Evolutionary conservation across 768 basidiomycete species (phyloP), one percentile per base, ranked within the genome.

Genomic region (Brasilioporus rufonigricans): DNA sequence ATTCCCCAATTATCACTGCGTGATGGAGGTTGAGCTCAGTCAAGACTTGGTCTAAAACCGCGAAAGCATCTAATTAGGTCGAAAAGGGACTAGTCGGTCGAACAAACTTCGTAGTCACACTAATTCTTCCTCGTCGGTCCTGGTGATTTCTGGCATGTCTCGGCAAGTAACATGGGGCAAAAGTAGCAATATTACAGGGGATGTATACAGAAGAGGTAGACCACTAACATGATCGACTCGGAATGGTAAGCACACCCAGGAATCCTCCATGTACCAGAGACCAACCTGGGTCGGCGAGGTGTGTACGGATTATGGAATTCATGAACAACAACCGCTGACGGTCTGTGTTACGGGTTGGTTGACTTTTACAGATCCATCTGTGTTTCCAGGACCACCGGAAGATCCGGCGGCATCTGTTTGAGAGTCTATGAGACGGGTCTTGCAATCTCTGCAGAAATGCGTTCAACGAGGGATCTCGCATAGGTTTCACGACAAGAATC

Each of bases 371-470:
- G 86, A 80, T 33, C 83, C 85, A 38, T 82, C 79, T 16, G 74
- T 63, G n/a, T 74, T 64, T 32, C 76, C 62, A 18, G 72, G 70
- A 32, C 68, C 73, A 19, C 68, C 63, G 1, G 69, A 27, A 14
- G 79, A 67, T 38, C 74, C 76, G 21, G 74, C 71, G 23, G 77
- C 76, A 44, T 90, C 89, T 23, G 82, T 86, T 73, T 92, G 89
- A 13, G 94, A 93, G 73, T 98, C 97, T 68, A 98, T 98, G 61
- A 98, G 79, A 44, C 97, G 91, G 47, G 91, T 82, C 79, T 98
- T 99, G 81, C 98, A 98, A 70, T 97, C 96, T 69, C 96, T 95
- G 68, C 35, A 39, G 59, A 48, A 23, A 27, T 35, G 38, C 36
- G 21, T 53, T 55, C 18, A 43, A 12, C 26, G 31, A 18, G 21